These are phyloP conservation scores for Picea sitchensis DNA, from an alignment of 75 land plant genomes.

Conservation along the genomic window DNA sequence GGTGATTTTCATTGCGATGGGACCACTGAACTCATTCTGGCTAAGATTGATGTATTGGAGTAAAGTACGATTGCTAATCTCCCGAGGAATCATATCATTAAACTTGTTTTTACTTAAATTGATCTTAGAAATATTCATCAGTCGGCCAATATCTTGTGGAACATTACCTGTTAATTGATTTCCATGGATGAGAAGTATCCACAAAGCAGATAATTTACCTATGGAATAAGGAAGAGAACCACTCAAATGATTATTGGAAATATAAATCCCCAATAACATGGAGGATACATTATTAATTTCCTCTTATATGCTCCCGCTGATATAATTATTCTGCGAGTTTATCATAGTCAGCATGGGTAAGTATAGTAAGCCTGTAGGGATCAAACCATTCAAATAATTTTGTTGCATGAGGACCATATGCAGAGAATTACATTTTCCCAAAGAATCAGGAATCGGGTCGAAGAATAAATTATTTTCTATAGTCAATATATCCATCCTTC, in stretches of 20 bases:
- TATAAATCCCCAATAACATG: slow-evolving; percentile 24
- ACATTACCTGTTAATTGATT: slow-evolving; percentile 39
- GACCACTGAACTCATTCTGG: slow-evolving; percentile 23
- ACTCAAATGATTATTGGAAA: slow-evolving; percentile 24
- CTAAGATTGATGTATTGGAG: slow-evolving; percentile 27
- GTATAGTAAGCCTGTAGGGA: slow-evolving; percentile 23
- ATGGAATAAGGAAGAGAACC: slow-evolving; percentile 23
- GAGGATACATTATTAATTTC: neutral
- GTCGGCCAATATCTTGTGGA: slow-evolving; percentile 27
- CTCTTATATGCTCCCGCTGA: no score
- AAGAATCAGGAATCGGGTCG: no score
- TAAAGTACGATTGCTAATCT: slow-evolving; percentile 20
- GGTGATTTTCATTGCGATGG: slow-evolving; percentile 18
- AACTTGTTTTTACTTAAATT: slow-evolving; percentile 20
- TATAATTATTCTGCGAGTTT: no score
- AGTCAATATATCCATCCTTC: no score
- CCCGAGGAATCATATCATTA: slow-evolving; percentile 22
- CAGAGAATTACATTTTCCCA: no score
- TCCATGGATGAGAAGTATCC: slow-evolving; percentile 15
- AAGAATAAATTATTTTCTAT: no score
- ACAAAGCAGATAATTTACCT: slow-evolving; percentile 16
- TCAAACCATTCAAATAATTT: slow-evolving; percentile 62
- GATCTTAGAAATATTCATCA: slow-evolving; percentile 14
- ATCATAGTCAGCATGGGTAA: neutral
- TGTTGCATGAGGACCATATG: no score